Evolutionary conservation across 192 early-diverging fungal genomes (phyloP), one percentile per base, ranked within the genome.

Genomic region (Coemansia sp.): DNA sequence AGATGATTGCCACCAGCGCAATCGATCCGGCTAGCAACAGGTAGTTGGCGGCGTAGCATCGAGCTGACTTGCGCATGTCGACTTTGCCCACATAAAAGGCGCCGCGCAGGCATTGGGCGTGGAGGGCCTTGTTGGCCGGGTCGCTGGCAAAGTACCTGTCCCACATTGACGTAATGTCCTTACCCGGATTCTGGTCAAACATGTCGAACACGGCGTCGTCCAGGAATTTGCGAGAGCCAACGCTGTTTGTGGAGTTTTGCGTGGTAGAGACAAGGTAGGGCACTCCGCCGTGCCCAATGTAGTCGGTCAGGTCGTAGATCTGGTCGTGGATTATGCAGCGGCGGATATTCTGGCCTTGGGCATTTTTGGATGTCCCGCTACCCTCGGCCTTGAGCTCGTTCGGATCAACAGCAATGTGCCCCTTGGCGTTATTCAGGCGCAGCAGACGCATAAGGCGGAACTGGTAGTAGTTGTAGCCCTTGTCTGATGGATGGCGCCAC

Each of bases 71-170:
- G 40, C 95, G 89, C 50, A 78, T 60, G 65, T 98, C 95, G 4
- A 95, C 84, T 27, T 83, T 83, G 31, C 92, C 95, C 19, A 88
- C 81, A 71, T 90, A 91, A 72, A 93, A 94, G 2, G 89, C 70
- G 40, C 88, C 86, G 23, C 88, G 81, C 53, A 98, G 63, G 74
- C 95, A 98, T 32, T 86, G 79, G 55, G 75, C 25, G 56, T 85
- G 83, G 35, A 70, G 60, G 5, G 66, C 57, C 53, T 78, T 79
- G 32, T 69, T 57, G 33, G 63, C 53, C 4, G 60, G 59, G 29
- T 59, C 3, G 37, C 72, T 72, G 35, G 85, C 58, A 30, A 81
- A 72, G 63, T 85, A 54, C 10, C 51, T 60, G 45, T 86, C 81
- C 69, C 77, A 90, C 59, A 64, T 60, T 5, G 59, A 48, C 7